These are phyloP conservation scores for Linanthus parryae DNA, from an alignment of 148 eudicot species.

Conservation along the genomic window DNA sequence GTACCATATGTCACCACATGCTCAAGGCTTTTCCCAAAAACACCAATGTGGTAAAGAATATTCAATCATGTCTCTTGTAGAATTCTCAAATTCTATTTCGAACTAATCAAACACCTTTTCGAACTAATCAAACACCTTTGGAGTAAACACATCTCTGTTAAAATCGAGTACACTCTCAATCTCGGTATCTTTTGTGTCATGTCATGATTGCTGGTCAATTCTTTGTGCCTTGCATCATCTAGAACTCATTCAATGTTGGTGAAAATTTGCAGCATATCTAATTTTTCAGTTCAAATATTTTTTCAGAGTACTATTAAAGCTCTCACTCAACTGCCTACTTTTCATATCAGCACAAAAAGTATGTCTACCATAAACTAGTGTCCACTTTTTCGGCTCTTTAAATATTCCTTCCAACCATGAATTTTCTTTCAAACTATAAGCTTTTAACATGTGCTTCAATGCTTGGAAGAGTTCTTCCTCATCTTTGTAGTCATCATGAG, in stretches of 20 bases:
- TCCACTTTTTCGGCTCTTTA: slow-evolving; percentile 18
- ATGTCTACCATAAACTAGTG: slow-evolving; percentile 14
- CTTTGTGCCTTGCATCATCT: too few species aligned
- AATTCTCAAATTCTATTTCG: not conserved
- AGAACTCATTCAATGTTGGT: too few species aligned
- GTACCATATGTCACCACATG: not conserved
- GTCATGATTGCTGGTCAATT: too few species aligned
- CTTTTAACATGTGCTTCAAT: slow-evolving; percentile 17
- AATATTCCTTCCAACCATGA: slow-evolving; percentile 17
- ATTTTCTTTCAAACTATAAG: slow-evolving; percentile 12
- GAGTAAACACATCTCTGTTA: not conserved
- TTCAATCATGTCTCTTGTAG: not conserved
- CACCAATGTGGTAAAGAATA: not conserved
- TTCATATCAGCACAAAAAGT: too few species aligned
- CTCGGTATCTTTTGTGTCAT: too few species aligned
- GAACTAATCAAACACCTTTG: slow-evolving; percentile 1
- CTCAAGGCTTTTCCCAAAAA: not conserved
- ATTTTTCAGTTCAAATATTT: too few species aligned
- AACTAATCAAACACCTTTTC: too few species aligned
- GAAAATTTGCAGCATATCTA: too few species aligned
- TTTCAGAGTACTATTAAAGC: too few species aligned
- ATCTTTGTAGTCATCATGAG: slow-evolving; percentile 7
- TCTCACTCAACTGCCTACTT: too few species aligned
- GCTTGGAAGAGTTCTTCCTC: slow-evolving; percentile 16
- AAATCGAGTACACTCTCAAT: too few species aligned